Conservation (phyloP, 768 basidiomycete species). For the Tricholoma furcatifolium region DNA sequence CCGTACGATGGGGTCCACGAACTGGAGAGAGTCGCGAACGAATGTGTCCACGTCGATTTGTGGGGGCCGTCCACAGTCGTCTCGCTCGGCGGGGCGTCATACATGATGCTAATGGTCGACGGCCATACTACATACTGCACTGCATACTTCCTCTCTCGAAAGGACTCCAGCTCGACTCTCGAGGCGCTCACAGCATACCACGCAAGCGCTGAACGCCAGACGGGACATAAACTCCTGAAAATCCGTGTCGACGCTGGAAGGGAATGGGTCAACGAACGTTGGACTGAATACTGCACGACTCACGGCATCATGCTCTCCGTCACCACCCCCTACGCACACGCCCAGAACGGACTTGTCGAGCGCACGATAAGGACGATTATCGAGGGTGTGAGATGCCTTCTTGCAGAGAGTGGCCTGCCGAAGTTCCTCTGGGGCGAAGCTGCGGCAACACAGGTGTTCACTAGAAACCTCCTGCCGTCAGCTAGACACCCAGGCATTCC, state of each 20-base stretch:
- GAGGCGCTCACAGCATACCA: slow-evolving; percentile 18
- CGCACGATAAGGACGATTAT: not conserved
- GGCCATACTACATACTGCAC: not conserved
- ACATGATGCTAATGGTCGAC: not conserved
- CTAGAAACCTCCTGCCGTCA: not conserved
- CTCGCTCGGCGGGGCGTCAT: too few relatives aligned
- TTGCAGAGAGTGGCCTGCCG: too few relatives aligned
- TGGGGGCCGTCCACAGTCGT: not conserved
- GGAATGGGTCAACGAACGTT: too few relatives aligned
- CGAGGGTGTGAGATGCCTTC: not conserved
- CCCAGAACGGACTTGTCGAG: too few relatives aligned
- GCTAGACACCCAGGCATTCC: too few relatives aligned
- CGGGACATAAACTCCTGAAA: slow-evolving; percentile 17
- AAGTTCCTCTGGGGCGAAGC: too few relatives aligned
- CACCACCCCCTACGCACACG: too few relatives aligned
- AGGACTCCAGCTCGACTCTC: too few relatives aligned
- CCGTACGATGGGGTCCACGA: too few relatives aligned
- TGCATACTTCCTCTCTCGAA: not conserved
- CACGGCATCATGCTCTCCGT: slow-evolving; percentile 23
- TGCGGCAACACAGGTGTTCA: not conserved
- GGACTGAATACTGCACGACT: slow-evolving; percentile 13
- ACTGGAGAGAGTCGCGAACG: too few relatives aligned
- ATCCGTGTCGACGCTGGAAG: too few relatives aligned
- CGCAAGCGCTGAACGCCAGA: slow-evolving; percentile 16
- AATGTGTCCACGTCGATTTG: not conserved